phyloP scores from a whole-genome alignment of 78 protist species.

The Pelomyxa schiedti region DNA sequence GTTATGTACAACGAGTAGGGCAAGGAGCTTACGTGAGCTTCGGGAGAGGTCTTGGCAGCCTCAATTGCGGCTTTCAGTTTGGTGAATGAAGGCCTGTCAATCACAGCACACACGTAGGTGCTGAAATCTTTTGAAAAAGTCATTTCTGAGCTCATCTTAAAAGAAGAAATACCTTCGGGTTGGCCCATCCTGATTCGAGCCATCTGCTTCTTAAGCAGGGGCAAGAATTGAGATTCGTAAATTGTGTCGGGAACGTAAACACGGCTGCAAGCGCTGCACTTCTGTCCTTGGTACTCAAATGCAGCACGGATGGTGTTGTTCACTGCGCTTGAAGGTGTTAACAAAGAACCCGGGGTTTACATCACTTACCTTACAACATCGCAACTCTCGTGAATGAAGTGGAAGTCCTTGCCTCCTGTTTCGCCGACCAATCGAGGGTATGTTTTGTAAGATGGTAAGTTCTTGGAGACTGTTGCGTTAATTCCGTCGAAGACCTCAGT shows the following conservation, averaged over 20 bases:
- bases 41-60: conserved; percentile 49
- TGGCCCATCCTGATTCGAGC: conserved; percentile 56
- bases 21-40: conserved; percentile 48
- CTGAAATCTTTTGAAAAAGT: conserved; percentile 26
- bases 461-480: conserved; percentile 40
- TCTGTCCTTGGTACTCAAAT: conserved; percentile 90
- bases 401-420: conserved; percentile 94
- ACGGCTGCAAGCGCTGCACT: conserved; percentile 87
- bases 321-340: no score
- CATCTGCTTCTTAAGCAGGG: conserved; percentile 40
- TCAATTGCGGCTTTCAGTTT: conserved; percentile 66
- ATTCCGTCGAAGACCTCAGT: conserved; percentile 65
- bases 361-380: no score
- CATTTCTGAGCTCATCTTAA: neutral
- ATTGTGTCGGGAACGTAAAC: conserved; percentile 66
- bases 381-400: conserved; percentile 60
- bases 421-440: conserved; percentile 90
- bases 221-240: no score
- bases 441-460: conserved; percentile 43
- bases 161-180: conserved; percentile 36
- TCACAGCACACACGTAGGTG: conserved; percentile 74
- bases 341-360: neutral
- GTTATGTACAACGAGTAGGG: neutral
- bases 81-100: conserved; percentile 65
- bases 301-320: conserved; percentile 66